Percentiles rank a stretch among this genome's conserved stretches.
phyloP scores from a whole-genome alignment of 345 rosid genomes.

The Rubroshorea leprosula region DNA sequence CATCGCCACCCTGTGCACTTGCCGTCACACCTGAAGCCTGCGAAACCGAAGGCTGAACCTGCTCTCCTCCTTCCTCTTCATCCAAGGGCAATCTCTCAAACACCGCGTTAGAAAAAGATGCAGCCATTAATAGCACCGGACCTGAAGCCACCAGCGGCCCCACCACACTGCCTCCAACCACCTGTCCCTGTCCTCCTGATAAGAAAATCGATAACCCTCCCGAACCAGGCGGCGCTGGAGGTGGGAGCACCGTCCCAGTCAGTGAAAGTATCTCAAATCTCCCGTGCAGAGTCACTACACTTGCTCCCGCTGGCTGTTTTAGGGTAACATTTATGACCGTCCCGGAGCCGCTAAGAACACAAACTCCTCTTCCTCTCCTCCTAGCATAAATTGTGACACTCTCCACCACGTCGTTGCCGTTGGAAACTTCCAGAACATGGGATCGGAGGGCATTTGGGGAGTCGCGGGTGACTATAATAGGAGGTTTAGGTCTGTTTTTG shows the following conservation, averaged over 20 bases:
- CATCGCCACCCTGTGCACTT: conserved; percentile 23
- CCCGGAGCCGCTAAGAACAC: conserved; percentile 1
- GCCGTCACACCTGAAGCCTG: conserved; percentile 61
- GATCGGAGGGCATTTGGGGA: conserved; percentile 2
- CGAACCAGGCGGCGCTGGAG: conserved; percentile 3
- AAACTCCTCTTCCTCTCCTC: neutral
- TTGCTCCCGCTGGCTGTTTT: neutral
- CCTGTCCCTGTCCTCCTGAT: conserved; percentile 3
- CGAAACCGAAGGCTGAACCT: conserved; percentile 51
- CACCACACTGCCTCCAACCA: neutral
- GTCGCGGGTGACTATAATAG: neutral
- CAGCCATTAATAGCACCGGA: conserved; percentile 1
- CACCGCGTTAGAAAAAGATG: neutral
- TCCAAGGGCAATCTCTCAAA: conserved; percentile 1
- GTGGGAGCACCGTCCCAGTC: neutral
- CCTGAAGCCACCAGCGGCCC: conserved; percentile 6
- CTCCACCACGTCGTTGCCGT: conserved; percentile 1
- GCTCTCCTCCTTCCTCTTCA: conserved; percentile 12
- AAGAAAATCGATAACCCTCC: neutral
- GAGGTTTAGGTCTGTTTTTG: conserved; percentile 3
- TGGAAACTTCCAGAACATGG: conserved; percentile 3
- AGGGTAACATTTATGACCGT: neutral
- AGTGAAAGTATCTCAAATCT: conserved; percentile 5
- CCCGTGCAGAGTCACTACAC: neutral
- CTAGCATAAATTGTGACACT: neutral